Conservation (phyloP, 768 basidiomycete species). For the Suillus subaureus region DNA sequence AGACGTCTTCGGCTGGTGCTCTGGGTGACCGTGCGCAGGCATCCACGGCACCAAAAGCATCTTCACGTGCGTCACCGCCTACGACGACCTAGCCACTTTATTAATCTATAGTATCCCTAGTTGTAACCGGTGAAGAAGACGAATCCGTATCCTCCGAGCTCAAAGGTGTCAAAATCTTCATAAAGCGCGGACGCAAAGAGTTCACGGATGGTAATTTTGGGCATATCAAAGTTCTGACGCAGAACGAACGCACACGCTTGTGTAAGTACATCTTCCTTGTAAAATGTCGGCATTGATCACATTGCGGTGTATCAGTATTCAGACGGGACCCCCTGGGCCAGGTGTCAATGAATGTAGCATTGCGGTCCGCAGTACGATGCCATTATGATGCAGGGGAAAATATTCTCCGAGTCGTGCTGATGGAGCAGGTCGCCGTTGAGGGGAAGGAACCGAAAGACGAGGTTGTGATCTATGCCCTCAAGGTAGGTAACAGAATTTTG, state of each 20-base stretch:
- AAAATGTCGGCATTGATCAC: constrained; percentile 17
- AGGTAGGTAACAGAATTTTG: constrained; percentile 41
- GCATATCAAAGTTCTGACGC: constrained; percentile 58
- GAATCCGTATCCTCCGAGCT: constrained; percentile 59
- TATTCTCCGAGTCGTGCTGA: constrained; percentile 55
- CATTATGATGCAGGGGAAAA: constrained; percentile 58
- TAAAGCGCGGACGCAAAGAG: constrained; percentile 40
- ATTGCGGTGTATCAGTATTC: constrained; percentile 52
- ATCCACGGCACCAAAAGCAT: constrained; percentile 12
- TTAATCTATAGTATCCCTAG: constrained; percentile 16
- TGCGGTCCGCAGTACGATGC: constrained; percentile 58
- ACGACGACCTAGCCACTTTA: neutral
- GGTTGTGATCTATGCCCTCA: constrained; percentile 64
- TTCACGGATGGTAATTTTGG: constrained; percentile 65
- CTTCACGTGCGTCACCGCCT: constrained; percentile 19
- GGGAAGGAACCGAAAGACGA: constrained; percentile 35
- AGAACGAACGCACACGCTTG: constrained; percentile 33
- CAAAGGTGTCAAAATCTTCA: constrained; percentile 60
- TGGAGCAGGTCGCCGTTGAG: constrained; percentile 43
- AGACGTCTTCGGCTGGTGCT: neutral
- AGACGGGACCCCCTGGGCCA: constrained; percentile 72
- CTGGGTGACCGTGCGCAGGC: neutral
- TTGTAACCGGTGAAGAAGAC: constrained; percentile 65
- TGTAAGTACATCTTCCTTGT: constrained; percentile 31
- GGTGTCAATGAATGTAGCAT: constrained; percentile 66